Evolutionary conservation across 148 eudicot species (phyloP), one percentile per base, ranked within the genome.

Genomic region (Pouteria glomerata): DNA sequence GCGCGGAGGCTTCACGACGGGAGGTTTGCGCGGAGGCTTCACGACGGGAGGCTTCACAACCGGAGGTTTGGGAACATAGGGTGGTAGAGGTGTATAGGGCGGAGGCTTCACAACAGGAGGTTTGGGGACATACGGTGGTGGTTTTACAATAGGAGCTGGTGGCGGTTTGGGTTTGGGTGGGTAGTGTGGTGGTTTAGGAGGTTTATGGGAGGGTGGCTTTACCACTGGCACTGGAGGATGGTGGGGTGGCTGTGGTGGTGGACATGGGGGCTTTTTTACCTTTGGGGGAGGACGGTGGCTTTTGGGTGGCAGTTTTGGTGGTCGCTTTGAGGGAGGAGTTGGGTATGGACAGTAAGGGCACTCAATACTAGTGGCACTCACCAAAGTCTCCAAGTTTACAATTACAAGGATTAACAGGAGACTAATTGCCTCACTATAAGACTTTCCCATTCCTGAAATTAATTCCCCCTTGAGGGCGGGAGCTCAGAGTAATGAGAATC

Each of bases 51-150:
- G 83, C n/a, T n/a, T n/a, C n/a, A n/a, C n/a, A n/a, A n/a, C n/a
- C n/a, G n/a, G n/a, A n/a, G n/a, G n/a, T n/a, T n/a, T n/a, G n/a
- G n/a, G n/a, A n/a, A n/a, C n/a, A n/a, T n/a, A n/a, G n/a, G n/a
- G 83, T 0, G 80, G 83, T 19, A 6, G 60, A 0, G 80, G 79
- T 2, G 66, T 13, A 23, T 52, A 52, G 0, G 83, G 70, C 7
- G 69, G 69, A 50, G 78, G 83, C 7, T 33, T 74, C 0, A 68
- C 71, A 11, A 41, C 13, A 0, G 86, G 83, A 1, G 89, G 87
- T 44, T 51, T 72, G 5, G 68, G 74, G 0, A 60, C 19, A 26
- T 69, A 47, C 0, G 86, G 82, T 42, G 83, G 83, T 15, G 87
- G 85, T 7, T 23, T 50, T 0, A 55, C 44, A 4, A 7, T 6